phyloP scores from a whole-genome alignment of 148 eudicot species.

The Chenopodium quinoa region DNA sequence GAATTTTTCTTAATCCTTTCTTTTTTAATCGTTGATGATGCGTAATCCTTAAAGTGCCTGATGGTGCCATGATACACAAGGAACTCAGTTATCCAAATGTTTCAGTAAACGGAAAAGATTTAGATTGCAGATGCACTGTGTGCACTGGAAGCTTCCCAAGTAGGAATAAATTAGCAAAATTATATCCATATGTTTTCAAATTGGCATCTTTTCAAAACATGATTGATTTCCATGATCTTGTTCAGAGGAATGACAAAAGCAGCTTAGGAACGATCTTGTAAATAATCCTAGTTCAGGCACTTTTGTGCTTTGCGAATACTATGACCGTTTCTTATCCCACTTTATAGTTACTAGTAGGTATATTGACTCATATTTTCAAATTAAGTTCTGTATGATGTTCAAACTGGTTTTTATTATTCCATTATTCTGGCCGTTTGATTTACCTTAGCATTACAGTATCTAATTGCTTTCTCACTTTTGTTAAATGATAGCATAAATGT shows the following conservation, averaged over 20 bases:
- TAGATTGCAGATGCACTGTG: background rate
- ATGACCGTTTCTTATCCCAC: background rate
- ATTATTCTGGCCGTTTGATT: background rate
- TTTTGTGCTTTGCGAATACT: background rate
- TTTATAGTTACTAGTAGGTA: background rate
- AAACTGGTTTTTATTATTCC: background rate
- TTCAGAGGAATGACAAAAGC: background rate
- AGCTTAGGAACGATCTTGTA: background rate
- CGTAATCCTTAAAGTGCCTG: background rate
- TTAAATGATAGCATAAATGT: background rate
- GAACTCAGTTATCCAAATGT: background rate
- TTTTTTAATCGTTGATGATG: background rate
- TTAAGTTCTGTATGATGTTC: background rate
- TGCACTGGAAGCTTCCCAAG: background rate
- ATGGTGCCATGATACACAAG: background rate
- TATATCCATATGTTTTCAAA: background rate
- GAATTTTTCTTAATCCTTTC: no score
- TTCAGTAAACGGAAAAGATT: background rate
- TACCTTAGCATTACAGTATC: background rate
- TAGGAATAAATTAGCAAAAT: background rate
- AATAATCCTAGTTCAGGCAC: background rate
- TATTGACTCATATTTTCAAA: background rate
- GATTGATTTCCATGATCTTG: background rate
- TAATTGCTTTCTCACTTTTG: background rate
- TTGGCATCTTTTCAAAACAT: background rate